phyloP scores from a whole-genome alignment of 345 rosid species.

The Heritiera fomes region DNA sequence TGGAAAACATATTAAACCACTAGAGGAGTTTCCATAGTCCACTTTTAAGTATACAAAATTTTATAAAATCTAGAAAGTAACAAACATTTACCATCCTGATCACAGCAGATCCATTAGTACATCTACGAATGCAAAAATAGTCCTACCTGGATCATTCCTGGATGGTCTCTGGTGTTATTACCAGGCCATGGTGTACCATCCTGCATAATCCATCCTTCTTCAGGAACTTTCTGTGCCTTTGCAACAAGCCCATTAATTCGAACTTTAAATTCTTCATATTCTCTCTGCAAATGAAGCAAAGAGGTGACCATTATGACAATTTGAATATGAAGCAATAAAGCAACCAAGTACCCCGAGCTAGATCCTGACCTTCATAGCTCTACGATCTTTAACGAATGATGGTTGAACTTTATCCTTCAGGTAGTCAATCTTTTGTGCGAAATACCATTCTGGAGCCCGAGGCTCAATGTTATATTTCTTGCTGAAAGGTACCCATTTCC shows the following conservation, averaged over 20 bases:
- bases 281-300: slow-evolving; percentile 59
- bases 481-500: slow-evolving; percentile 91
- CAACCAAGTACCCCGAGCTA: not conserved
- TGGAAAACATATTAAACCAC: not conserved
- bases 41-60: not conserved
- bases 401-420: slow-evolving; percentile 89
- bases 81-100: not conserved
- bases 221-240: slow-evolving; percentile 80
- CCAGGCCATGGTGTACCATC: slow-evolving; percentile 99
- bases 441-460: slow-evolving; percentile 95
- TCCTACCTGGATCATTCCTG: slow-evolving; percentile 94
- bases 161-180: slow-evolving; percentile 92
- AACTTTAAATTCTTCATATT: slow-evolving; percentile 87
- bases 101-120: slow-evolving; percentile 2
- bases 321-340: not conserved
- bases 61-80: not conserved
- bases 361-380: slow-evolving; percentile 82
- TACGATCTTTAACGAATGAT: slow-evolving; percentile 88
- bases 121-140: slow-evolving; percentile 6
- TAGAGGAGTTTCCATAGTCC: not conserved
- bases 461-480: slow-evolving; percentile 87
- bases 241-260: slow-evolving; percentile 88
- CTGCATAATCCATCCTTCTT: slow-evolving; percentile 96
- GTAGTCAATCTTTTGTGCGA: slow-evolving; percentile 80
- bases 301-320: not conserved